phyloP scores from a whole-genome alignment of 495 filamentous ascomycete genomes.

The Copromyces sp. region DNA sequence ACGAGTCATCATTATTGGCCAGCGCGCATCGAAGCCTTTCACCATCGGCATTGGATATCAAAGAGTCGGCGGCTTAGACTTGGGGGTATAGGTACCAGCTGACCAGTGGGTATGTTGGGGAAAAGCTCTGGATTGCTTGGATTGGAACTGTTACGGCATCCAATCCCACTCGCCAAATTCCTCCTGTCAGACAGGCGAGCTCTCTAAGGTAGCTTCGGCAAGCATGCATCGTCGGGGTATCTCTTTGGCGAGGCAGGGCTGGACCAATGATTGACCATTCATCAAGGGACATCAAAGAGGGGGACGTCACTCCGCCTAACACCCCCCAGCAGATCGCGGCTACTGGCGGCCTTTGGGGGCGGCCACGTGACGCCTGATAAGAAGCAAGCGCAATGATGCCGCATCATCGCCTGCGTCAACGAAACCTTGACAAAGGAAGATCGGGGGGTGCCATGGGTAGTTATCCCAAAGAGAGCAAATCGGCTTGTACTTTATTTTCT shows the following conservation, averaged over 20 bases:
- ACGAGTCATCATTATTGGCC: not conserved
- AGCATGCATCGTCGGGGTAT: not conserved
- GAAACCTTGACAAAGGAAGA: conserved; percentile 18
- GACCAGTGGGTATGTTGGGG: not conserved
- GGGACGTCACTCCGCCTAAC: not conserved
- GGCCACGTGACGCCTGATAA: conserved; percentile 22
- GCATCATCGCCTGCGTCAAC: conserved; percentile 22
- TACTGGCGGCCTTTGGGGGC: conserved; percentile 21
- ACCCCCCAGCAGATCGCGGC: conserved; percentile 13
- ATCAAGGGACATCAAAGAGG: conserved; percentile 1
- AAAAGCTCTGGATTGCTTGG: not conserved
- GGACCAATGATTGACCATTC: conserved; percentile 4
- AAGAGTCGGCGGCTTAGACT: not conserved
- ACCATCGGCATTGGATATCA: not conserved
- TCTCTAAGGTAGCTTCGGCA: conserved; percentile 8
- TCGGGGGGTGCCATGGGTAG: not conserved
- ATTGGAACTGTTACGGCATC: not conserved
- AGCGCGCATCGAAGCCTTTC: not conserved
- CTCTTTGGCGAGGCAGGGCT: not conserved
- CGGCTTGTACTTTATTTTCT: conserved; percentile 1
- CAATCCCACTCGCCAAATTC: not conserved
- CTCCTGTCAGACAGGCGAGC: not conserved
- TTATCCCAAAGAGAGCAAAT: conserved; percentile 5
- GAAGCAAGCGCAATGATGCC: conserved; percentile 6
- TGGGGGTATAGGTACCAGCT: not conserved